Evolutionary conservation across 1,139 yeast species (phyloP).

Genomic region (Suhomyces bribrorum): DNA sequence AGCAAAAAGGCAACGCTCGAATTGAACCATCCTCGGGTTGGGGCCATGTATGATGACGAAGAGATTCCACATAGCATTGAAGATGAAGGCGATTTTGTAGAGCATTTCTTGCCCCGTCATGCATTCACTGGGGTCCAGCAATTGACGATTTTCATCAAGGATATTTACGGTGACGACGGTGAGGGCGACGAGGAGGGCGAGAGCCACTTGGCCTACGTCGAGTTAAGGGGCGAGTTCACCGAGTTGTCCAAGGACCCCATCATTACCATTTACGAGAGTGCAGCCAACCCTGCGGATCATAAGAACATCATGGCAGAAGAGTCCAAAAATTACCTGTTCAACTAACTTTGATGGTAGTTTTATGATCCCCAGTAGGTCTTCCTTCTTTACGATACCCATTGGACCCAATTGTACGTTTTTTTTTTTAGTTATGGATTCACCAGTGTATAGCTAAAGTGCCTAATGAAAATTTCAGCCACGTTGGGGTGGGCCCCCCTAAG

Average conservation of each 20-base stretch:
- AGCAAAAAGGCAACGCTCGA: constrained; percentile 52
- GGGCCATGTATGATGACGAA: constrained; percentile 39
- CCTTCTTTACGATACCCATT: too few relatives aligned
- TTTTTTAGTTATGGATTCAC: too few relatives aligned
- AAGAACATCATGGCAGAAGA: constrained; percentile 38
- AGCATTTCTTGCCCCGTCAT: constrained; percentile 78
- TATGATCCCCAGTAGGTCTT: too few relatives aligned
- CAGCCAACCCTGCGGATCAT: constrained; percentile 92
- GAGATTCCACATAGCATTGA: constrained; percentile 36
- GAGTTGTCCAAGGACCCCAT: constrained; percentile 67
- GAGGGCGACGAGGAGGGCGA: constrained; percentile 62
- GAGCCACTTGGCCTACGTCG: constrained; percentile 66
- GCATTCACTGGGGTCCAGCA: constrained; percentile 70
- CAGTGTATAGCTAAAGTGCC: too few relatives aligned
- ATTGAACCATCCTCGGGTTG: constrained; percentile 66
- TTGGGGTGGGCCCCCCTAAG: too few relatives aligned
- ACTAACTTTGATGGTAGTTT: neutral
- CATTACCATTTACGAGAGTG: constrained; percentile 78
- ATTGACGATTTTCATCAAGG: constrained; percentile 65
- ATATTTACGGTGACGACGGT: constrained; percentile 47
- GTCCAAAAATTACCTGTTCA: constrained; percentile 7
- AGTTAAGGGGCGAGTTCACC: constrained; percentile 78
- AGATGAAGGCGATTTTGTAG: constrained; percentile 62
- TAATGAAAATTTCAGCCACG: too few relatives aligned
- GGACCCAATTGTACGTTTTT: too few relatives aligned